Percentiles rank a stretch among this genome's conserved stretches.
These are phyloP conservation scores for Pinus albicaulis DNA, from an alignment of 75 land plant species.

Conservation along the genomic window DNA sequence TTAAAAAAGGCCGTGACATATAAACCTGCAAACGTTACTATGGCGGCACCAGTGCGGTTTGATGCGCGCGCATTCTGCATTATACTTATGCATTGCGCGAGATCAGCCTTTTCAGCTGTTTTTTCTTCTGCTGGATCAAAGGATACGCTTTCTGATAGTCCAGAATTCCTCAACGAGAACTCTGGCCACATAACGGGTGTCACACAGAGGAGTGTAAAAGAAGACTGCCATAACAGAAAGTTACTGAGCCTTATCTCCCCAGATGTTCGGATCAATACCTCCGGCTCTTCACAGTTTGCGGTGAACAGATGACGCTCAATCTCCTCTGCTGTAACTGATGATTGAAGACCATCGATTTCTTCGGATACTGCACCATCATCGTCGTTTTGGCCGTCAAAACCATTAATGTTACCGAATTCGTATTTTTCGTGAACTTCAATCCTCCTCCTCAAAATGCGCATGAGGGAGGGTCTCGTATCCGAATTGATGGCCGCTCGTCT, in stretches of 20 bases:
- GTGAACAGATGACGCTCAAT: constrained; percentile 30
- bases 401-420: too few species aligned
- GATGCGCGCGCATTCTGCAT: too few species aligned
- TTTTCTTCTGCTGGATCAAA: constrained; percentile 25
- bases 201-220: constrained; percentile 14
- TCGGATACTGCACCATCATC: too few species aligned
- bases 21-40: too few species aligned
- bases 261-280: not conserved
- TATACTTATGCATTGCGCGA: too few species aligned
- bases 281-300: constrained; percentile 26
- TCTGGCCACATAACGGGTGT: constrained; percentile 55
- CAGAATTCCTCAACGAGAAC: constrained; percentile 45
- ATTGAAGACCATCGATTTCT: not conserved
- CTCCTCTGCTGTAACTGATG: constrained; percentile 13
- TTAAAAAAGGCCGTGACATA: too few species aligned
- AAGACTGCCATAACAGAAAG: constrained; percentile 42
- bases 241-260: constrained; percentile 20
- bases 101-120: too few species aligned
- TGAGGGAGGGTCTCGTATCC: constrained; percentile 26
- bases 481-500: constrained; percentile 23
- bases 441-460: constrained; percentile 11
- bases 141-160: constrained; percentile 37
- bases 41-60: too few species aligned
- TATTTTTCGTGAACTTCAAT: too few species aligned
- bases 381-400: too few species aligned